Conservation (phyloP, 495 filamentous ascomycete genomes). For the Beverwykella pulmonaria region DNA sequence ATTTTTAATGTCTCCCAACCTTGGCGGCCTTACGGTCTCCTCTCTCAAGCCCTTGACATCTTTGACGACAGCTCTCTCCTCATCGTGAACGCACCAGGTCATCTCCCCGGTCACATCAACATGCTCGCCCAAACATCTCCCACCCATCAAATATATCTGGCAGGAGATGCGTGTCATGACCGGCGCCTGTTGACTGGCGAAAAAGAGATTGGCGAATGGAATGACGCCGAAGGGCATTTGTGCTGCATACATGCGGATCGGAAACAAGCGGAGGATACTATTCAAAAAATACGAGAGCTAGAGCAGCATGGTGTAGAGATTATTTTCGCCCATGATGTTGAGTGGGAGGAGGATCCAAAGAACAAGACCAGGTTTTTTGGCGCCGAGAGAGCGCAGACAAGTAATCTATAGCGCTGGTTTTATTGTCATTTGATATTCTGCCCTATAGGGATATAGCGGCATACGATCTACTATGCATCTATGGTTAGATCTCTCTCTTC, state of each 20-base stretch:
- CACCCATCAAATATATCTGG: slow-evolving; percentile 49
- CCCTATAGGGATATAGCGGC: too few species aligned
- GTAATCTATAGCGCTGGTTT: not conserved
- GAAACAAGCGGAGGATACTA: slow-evolving; percentile 42
- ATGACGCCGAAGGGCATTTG: slow-evolving; percentile 42
- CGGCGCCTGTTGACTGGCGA: slow-evolving; percentile 49
- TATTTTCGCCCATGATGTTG: slow-evolving; percentile 52
- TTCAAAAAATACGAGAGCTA: slow-evolving; percentile 42
- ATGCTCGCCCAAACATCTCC: slow-evolving; percentile 45
- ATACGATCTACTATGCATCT: too few species aligned
- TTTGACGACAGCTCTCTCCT: slow-evolving; percentile 49
- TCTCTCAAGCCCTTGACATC: slow-evolving; percentile 49
- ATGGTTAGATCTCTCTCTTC: too few species aligned
- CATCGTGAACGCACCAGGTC: slow-evolving; percentile 53
- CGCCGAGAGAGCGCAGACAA: not conserved
- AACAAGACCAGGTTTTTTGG: slow-evolving; percentile 46
- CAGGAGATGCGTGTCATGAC: slow-evolving; percentile 55
- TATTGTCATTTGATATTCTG: not conserved
- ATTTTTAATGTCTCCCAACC: slow-evolving; percentile 4
- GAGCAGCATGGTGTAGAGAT: slow-evolving; percentile 49
- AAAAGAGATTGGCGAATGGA: slow-evolving; percentile 50
- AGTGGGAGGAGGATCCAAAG: slow-evolving; percentile 48
- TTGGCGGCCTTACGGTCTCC: slow-evolving; percentile 41
- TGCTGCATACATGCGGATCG: slow-evolving; percentile 52
- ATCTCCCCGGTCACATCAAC: slow-evolving; percentile 55